A percentile compares a stretch with the other conserved stretches of the same genome.
Conservation (phyloP, 208 protist species). For the Trypanosoma avium region DNA sequence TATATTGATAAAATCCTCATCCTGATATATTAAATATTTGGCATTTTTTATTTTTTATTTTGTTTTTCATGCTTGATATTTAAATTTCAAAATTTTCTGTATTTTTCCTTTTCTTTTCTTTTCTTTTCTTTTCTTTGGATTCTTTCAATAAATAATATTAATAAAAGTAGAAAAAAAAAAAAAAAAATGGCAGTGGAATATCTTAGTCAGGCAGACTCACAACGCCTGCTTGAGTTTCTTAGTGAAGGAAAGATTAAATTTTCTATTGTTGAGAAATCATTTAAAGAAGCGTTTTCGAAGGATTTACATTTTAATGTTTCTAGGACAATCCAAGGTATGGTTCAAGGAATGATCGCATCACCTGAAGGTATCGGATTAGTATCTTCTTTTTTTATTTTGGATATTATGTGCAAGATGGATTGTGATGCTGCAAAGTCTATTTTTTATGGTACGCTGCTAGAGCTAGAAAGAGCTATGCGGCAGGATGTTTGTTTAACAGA, state of each 20-base stretch:
- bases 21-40: no score
- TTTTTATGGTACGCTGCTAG: slow-evolving; percentile 64
- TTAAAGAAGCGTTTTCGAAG: slow-evolving; percentile 50
- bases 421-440: slow-evolving; percentile 50
- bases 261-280: slow-evolving; percentile 43
- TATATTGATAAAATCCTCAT: neutral
- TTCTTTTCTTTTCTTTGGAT: neutral
- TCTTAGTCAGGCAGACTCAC: slow-evolving; percentile 28
- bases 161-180: slow-evolving; percentile 9
- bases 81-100: neutral
- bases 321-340: slow-evolving; percentile 35
- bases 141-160: neutral
- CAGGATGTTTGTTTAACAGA: slow-evolving; percentile 65
- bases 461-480: slow-evolving; percentile 61
- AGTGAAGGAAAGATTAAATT: slow-evolving; percentile 41
- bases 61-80: neutral
- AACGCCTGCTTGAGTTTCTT: slow-evolving; percentile 36
- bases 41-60: neutral
- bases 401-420: slow-evolving; percentile 55
- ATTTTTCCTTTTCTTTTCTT: neutral
- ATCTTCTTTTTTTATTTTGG: slow-evolving; percentile 48
- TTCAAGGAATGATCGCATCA: slow-evolving; percentile 44
- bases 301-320: slow-evolving; percentile 38
- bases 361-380: slow-evolving; percentile 50
- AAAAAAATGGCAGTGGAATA: slow-evolving; percentile 32